Evolutionary conservation across 2,329 filamentous ascomycete genomes (phyloP).

Genomic region (Fusarium oligoseptatum): DNA sequence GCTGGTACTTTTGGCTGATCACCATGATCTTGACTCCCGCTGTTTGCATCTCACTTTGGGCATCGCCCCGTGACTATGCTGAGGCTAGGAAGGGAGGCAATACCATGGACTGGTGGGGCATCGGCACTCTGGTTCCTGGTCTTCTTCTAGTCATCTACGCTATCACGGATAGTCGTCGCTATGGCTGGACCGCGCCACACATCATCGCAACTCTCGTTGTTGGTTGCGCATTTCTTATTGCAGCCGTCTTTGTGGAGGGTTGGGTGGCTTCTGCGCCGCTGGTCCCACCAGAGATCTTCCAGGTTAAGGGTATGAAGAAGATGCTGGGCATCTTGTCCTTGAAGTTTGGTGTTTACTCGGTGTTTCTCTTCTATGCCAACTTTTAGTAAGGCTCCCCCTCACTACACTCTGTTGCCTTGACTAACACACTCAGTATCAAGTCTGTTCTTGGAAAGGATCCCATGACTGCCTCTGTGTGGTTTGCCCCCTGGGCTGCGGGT

Average conservation of each 20-base stretch:
- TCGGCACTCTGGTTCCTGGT: constrained; percentile 66
- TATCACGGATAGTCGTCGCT: constrained; percentile 73
- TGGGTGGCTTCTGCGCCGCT: constrained; percentile 72
- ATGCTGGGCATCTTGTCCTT: constrained; percentile 67
- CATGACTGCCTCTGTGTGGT: constrained; percentile 70
- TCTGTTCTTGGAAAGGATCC: constrained; percentile 63
- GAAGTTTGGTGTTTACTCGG: constrained; percentile 66
- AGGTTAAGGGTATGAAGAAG: constrained; percentile 70
- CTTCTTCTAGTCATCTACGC: constrained; percentile 77
- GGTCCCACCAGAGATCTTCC: constrained; percentile 73
- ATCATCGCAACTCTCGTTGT: constrained; percentile 71
- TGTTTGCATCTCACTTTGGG: constrained; percentile 58
- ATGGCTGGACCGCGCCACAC: constrained; percentile 75
- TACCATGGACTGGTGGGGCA: constrained; percentile 74
- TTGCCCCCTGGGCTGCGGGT: constrained; percentile 68
- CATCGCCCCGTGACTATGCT: constrained; percentile 53
- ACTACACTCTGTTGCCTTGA: background rate
- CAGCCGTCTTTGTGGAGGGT: constrained; percentile 73
- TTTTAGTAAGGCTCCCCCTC: constrained; percentile 66
- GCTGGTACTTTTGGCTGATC: constrained; percentile 79
- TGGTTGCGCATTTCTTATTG: constrained; percentile 65
- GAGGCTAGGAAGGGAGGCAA: constrained; percentile 47
- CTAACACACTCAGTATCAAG: constrained; percentile 58
- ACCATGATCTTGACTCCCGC: constrained; percentile 56
- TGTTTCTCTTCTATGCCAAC: constrained; percentile 72